Evolutionary conservation across 2,329 filamentous ascomycete genomes (phyloP).

Genomic region (Madurella mycetomatis): DNA sequence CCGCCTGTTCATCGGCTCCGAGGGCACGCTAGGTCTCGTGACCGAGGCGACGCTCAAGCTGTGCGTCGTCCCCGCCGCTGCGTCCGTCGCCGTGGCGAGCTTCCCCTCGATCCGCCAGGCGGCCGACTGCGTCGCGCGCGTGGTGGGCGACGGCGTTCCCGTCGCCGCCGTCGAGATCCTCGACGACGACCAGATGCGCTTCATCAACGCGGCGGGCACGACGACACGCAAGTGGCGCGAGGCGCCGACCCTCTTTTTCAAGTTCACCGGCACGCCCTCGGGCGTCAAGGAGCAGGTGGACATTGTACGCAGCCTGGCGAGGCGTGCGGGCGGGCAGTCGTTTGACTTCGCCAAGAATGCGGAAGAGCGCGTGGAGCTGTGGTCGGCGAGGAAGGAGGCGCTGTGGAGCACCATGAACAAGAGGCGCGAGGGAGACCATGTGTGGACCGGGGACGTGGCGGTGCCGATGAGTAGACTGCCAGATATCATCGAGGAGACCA

Average conservation of each 20-base stretch:
- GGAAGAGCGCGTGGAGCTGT: slow-evolving; percentile 71
- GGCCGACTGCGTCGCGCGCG: slow-evolving; percentile 72
- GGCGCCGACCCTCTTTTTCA: slow-evolving; percentile 77
- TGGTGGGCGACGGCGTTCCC: slow-evolving; percentile 75
- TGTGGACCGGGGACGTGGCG: slow-evolving; percentile 85
- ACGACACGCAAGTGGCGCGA: slow-evolving; percentile 67
- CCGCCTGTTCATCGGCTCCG: slow-evolving; percentile 81
- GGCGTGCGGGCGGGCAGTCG: slow-evolving; percentile 55
- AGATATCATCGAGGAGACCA: slow-evolving; percentile 73
- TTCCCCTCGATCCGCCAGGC: slow-evolving; percentile 61
- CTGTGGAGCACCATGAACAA: slow-evolving; percentile 75
- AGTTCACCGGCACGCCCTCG: slow-evolving; percentile 66
- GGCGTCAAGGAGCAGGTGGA: slow-evolving; percentile 75
- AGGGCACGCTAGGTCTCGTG: slow-evolving; percentile 86
- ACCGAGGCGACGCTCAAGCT: slow-evolving; percentile 89
- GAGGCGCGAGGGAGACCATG: slow-evolving; percentile 60
- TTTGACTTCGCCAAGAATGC: slow-evolving; percentile 73
- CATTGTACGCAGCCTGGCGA: slow-evolving; percentile 61
- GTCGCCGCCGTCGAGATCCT: slow-evolving; percentile 91
- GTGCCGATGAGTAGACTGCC: slow-evolving; percentile 73
- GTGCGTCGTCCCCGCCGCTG: slow-evolving; percentile 72
- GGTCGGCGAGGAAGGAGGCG: slow-evolving; percentile 79
- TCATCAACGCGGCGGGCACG: slow-evolving; percentile 61
- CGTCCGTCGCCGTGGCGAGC: slow-evolving; percentile 70
- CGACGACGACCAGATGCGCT: slow-evolving; percentile 83